Percentiles rank a stretch among this genome's conserved stretches.
Conservation (phyloP, 1,284 basidiomycete species). For the Ustilago hordei region DNA sequence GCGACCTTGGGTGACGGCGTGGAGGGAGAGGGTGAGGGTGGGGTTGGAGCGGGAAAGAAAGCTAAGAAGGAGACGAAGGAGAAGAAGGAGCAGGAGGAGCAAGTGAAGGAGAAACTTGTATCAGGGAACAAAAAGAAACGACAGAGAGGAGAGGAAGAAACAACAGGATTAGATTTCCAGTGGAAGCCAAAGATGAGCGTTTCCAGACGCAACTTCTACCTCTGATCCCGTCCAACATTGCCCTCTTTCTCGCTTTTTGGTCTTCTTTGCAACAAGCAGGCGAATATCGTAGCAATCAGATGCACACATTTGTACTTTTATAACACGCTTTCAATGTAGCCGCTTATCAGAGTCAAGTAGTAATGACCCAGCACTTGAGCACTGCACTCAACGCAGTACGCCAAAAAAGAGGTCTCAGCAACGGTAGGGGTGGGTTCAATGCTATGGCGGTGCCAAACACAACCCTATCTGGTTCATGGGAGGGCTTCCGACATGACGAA, state of each 20-base stretch:
- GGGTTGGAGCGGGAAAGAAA: background rate
- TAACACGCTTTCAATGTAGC: background rate
- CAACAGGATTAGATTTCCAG: slow-evolving; percentile 57
- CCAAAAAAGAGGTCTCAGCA: too few species aligned
- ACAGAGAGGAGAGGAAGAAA: slow-evolving; percentile 56
- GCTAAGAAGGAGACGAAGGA: background rate
- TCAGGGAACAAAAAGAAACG: slow-evolving; percentile 21
- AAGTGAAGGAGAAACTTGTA: background rate
- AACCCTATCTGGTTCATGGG: too few species aligned
- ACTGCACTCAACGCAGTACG: too few species aligned
- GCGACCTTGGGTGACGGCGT: slow-evolving; percentile 7
- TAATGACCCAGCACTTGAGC: too few species aligned
- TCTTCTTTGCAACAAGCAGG: background rate
- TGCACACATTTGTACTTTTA: slow-evolving; percentile 19
- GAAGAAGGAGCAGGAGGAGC: background rate
- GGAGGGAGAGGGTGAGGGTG: slow-evolving; percentile 4
- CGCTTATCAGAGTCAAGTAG: too few species aligned
- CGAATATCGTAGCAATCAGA: background rate
- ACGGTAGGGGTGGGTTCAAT: too few species aligned
- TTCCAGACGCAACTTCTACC: slow-evolving; percentile 61
- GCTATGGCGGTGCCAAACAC: too few species aligned
- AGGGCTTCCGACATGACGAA: too few species aligned
- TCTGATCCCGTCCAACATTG: slow-evolving; percentile 25
- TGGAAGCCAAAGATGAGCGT: slow-evolving; percentile 68
- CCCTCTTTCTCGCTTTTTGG: background rate